Base-by-base conservation (phyloP, 768 basidiomycete genomes). In the Crassisporium funariophilum region DNA sequence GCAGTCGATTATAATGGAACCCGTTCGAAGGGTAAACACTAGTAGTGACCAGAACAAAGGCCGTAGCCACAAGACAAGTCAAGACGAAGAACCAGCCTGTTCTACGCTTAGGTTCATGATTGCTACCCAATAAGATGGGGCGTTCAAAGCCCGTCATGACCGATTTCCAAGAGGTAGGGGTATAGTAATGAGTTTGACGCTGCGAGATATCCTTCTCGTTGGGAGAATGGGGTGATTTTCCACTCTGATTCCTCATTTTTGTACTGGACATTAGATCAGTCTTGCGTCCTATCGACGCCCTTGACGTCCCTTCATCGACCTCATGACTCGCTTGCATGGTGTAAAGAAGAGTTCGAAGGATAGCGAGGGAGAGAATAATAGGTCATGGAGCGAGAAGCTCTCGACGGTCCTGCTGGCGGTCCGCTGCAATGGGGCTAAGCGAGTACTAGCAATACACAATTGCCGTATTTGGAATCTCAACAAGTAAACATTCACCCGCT, bases 81-180 rank as follows among this genome's bases (percentile, higher is more conserved):
- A 58, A 38, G 33, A 60, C 20, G 56, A 66, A 62, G 52, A 70
- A 59, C 58, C 59, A 58, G 27, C 53, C 43, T 12, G 57, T 54
- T 50, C 49, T 64, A 42, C 56, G 58, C 39, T 53, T 54, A 36
- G 41, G 41, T 10, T 40, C 19, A 40, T 50, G 42, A 21, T n/a
- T n/a, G n/a, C 36, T 13, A 23, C 25, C 44, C 25, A 36, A 50
- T 24, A 33, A 34, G 12, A 46, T 23, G 38, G 56, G 53, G 19
- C 49, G 38, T 21, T 58, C 55, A 47, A 57, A 55, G 15, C 56
- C 59, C 42, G 56, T 54, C 56, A 60, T 58, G 6, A 56, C 22
- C 17, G 40, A 42, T 24, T 35, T 49, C 57, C 54, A 55, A 37
- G 36, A 40, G 37, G 46, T 35, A 12, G 33, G 38, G 25, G 38